Evolutionary conservation across 164 flowering plant genomes (phyloP), one percentile per base, ranked within the genome.

Genomic region (Warburgia ugandensis): DNA sequence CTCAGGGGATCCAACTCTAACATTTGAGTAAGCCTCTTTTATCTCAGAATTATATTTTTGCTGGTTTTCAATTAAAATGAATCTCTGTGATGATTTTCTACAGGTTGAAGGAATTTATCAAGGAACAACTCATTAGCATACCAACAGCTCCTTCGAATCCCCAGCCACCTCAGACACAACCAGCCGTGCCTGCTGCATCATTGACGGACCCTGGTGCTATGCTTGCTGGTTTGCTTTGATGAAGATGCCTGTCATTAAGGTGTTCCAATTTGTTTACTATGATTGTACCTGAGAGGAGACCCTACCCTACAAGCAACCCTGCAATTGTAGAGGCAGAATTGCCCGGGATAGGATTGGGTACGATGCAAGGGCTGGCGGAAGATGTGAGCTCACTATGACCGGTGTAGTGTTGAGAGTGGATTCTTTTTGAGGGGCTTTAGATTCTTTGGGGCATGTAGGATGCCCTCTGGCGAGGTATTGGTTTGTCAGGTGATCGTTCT

Each of bases 91-190:
- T n/a, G n/a, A n/a, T n/a, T n/a, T 45, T 56, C 17, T 20, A 53
- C 86, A 94, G 99, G 84, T 68, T 94, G 77, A 89, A 86, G 68
- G 99, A 94, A 60, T 94, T 81, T 55, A 65, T 94, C 63, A 94
- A 94, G 69, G 99, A 94, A 63, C 97, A 74, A 45, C 61, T 94
- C 54, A 63, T 89, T 41, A 61, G 29, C 75, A 72, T 94, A 32
- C 97, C 97, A 9, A 35, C 50, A 16, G 48, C 40, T 41, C 33
- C 61, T 13, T 26, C 75, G 45, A 29, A 82, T 10, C 70, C 44
- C 4, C 55, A 64, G 8, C 74, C 83, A n/a, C 65, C 69, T 29
- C 79, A 56, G 52, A 29, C 67, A 4, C 80, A 64, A 42, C 73
- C 84, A 44, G 47, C 69, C 3, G 60, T 50, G 56, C 68, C 83